Percentiles rank a stretch among this genome's conserved stretches.
phyloP scores from a whole-genome alignment of 305 asterid species.

The Ruellia speciosa region DNA sequence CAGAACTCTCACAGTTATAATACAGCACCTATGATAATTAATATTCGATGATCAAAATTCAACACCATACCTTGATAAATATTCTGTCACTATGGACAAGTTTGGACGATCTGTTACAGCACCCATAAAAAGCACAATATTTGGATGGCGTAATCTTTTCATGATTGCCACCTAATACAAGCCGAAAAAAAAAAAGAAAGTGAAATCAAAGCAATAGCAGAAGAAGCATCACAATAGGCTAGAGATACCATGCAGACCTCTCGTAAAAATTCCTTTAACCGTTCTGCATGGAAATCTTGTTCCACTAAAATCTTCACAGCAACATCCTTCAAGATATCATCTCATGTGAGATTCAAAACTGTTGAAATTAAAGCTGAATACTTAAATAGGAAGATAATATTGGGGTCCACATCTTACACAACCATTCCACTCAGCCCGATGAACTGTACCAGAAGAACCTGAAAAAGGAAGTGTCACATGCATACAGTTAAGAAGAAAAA shows the following conservation, averaged over 20 bases:
- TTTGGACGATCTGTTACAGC: constrained; percentile 91
- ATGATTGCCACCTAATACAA: constrained; percentile 78
- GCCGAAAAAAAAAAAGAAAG: constrained; percentile 17
- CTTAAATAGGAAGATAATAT: neutral
- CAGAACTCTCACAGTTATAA: neutral
- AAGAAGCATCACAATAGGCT: neutral
- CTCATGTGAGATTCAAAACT: constrained; percentile 5
- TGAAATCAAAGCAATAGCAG: constrained; percentile 14
- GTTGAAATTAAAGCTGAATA: constrained; percentile 11
- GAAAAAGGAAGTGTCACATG: constrained; percentile 23
- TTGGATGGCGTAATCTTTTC: constrained; percentile 96
- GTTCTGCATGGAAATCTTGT: constrained; percentile 77
- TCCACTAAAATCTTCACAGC: constrained; percentile 99
- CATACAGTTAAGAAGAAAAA: constrained; percentile 16
- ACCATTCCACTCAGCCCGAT: constrained; percentile 99
- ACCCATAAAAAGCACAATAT: constrained; percentile 98
- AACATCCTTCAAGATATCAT: constrained; percentile 67
- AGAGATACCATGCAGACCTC: constrained; percentile 45
- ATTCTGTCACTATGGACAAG: constrained; percentile 93
- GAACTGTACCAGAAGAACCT: constrained; percentile 98
- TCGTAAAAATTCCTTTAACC: constrained; percentile 64
- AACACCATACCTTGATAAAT: constrained; percentile 63
- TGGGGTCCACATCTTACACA: constrained; percentile 56
- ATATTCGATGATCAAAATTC: constrained; percentile 11
- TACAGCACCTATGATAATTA: constrained; percentile 1